Evolutionary conservation across 1,284 basidiomycete genomes (phyloP).

Genomic region (Phaffia rhodozyma): DNA sequence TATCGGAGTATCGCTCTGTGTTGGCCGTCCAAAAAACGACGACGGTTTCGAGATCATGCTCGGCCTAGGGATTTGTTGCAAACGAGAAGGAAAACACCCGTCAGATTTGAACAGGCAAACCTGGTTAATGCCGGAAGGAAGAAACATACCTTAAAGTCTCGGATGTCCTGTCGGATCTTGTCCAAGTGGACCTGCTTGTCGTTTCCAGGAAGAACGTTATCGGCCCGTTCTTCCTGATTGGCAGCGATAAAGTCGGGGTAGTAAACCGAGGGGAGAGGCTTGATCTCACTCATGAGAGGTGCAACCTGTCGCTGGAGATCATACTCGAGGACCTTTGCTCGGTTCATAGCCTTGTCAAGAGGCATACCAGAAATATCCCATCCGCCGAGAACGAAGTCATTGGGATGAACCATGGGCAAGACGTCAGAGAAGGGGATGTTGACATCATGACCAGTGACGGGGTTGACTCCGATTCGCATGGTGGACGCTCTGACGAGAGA

Average conservation of each 20-base stretch:
- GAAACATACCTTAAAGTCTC: constrained; percentile 63
- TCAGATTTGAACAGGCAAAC: too few species aligned
- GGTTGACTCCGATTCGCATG: constrained; percentile 77
- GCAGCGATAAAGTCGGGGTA: constrained; percentile 91
- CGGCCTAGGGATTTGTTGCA: constrained; percentile 23
- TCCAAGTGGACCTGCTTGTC: constrained; percentile 90
- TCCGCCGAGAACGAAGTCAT: constrained; percentile 92
- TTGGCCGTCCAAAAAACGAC: constrained; percentile 98
- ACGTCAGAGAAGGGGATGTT: constrained; percentile 87
- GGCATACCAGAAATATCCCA: constrained; percentile 88
- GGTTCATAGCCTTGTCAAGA: constrained; percentile 86
- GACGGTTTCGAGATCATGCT: constrained; percentile 72
- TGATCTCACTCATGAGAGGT: constrained; percentile 68
- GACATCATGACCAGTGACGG: constrained; percentile 74
- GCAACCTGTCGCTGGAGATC: constrained; percentile 93
- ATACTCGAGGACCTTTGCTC: constrained; percentile 88
- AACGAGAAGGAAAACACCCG: not conserved
- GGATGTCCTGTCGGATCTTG: constrained; percentile 82
- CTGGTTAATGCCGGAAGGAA: not conserved
- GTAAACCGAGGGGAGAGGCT: constrained; percentile 89
- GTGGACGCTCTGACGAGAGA: constrained; percentile 83
- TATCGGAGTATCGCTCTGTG: constrained; percentile 93
- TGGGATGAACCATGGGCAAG: constrained; percentile 96
- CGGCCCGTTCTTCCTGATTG: constrained; percentile 81
- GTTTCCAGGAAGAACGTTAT: constrained; percentile 73